These are phyloP conservation scores for Melampsora larici-populina DNA, from an alignment of 1,284 basidiomycete genomes.

Conservation along the genomic window DNA sequence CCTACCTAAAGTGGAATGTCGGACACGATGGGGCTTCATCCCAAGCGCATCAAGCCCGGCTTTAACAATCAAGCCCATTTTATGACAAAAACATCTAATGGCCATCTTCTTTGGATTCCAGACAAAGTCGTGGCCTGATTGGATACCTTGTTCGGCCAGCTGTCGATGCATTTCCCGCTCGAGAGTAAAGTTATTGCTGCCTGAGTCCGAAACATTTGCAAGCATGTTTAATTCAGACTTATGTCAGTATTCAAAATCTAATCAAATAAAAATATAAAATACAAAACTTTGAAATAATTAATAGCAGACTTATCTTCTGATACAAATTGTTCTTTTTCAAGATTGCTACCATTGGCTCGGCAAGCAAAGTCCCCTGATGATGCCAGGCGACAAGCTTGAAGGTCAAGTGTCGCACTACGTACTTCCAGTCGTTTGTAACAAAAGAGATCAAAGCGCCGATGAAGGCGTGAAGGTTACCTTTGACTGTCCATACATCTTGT, in stretches of 20 bases:
- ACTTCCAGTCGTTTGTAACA: neutral
- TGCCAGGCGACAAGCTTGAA: constrained; percentile 14
- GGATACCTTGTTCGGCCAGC: neutral
- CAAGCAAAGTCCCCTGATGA: constrained; percentile 9
- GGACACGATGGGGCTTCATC: too few species aligned
- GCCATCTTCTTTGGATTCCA: constrained; percentile 1
- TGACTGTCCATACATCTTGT: too few species aligned
- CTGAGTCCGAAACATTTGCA: neutral
- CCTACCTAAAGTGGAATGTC: too few species aligned
- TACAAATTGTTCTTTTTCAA: too few species aligned
- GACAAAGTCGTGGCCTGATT: neutral
- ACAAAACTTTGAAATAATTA: too few species aligned
- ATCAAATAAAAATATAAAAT: too few species aligned
- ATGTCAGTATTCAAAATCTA: too few species aligned
- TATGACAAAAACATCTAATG: constrained; percentile 12
- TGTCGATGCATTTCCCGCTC: neutral
- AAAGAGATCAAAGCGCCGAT: too few species aligned
- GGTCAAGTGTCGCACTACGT: neutral
- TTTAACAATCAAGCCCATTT: constrained; percentile 2
- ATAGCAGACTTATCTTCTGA: neutral
- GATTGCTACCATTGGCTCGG: too few species aligned
- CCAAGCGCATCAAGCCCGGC: neutral
- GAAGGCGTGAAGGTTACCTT: too few species aligned
- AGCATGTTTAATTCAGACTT: neutral
- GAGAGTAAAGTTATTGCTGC: too few species aligned